Evolutionary conservation across 2,329 filamentous ascomycete genomes (phyloP).

Genomic region (Fusarium caatingaense): DNA sequence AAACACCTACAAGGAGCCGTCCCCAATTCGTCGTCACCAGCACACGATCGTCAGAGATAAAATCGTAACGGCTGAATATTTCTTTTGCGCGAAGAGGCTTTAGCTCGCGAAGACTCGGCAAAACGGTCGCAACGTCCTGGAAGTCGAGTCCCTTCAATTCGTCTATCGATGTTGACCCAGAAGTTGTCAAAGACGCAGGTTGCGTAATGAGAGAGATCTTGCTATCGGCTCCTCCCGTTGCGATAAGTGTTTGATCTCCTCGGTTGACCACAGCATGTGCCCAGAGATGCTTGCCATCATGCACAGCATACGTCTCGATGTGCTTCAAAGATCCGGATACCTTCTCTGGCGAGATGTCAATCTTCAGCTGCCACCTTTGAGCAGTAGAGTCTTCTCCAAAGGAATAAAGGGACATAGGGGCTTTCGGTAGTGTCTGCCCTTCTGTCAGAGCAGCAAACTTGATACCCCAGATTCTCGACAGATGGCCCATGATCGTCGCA

Average conservation of each 20-base stretch:
- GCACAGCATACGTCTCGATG: slow-evolving; percentile 68
- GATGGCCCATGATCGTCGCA: slow-evolving; percentile 84
- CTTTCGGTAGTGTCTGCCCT: slow-evolving; percentile 24
- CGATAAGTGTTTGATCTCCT: slow-evolving; percentile 58
- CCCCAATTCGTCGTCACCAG: slow-evolving; percentile 71
- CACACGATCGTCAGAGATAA: slow-evolving; percentile 64
- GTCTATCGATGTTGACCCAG: background rate
- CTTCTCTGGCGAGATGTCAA: slow-evolving; percentile 43
- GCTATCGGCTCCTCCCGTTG: slow-evolving; percentile 89
- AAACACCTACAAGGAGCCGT: slow-evolving; percentile 62
- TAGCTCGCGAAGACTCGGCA: slow-evolving; percentile 16
- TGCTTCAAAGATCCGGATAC: slow-evolving; percentile 58
- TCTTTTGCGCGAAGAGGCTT: slow-evolving; percentile 52
- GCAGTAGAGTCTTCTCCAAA: slow-evolving; percentile 87
- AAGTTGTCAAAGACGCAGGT: background rate
- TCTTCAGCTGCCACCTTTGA: slow-evolving; percentile 73
- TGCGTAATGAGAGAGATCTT: slow-evolving; percentile 64
- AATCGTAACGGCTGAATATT: slow-evolving; percentile 71
- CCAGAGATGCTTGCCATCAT: slow-evolving; percentile 94
- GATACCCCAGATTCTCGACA: slow-evolving; percentile 90
- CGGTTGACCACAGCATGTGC: slow-evolving; percentile 64
- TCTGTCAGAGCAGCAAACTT: slow-evolving; percentile 65
- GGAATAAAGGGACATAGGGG: slow-evolving; percentile 70
- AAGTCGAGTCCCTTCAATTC: slow-evolving; percentile 47
- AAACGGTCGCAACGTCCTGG: slow-evolving; percentile 47